phyloP scores from a whole-genome alignment of 192 early-diverging fungal genomes.

The Entrophospora sp. region DNA sequence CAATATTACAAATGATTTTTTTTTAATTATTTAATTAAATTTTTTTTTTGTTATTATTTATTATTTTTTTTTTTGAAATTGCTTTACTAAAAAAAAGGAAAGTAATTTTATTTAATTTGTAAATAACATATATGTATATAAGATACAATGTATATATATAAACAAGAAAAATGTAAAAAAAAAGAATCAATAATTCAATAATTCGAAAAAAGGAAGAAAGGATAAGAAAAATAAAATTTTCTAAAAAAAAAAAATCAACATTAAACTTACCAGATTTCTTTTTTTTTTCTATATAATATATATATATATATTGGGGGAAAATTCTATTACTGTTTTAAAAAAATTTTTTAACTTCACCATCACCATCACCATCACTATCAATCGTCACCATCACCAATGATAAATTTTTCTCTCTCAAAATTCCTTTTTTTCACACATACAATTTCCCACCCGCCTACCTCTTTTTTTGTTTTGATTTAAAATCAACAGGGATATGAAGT shows the following conservation, averaged over 20 bases:
- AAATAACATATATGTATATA: too few relatives aligned
- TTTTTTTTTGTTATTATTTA: too few relatives aligned
- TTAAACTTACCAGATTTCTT: slow-evolving; percentile 1
- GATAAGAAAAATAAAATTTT: background rate
- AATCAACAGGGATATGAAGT: slow-evolving; percentile 6
- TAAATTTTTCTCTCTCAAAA: too few relatives aligned
- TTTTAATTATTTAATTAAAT: background rate
- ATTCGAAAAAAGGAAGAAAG: background rate
- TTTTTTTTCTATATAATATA: background rate
- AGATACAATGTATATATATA: too few relatives aligned
- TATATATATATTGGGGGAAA: background rate
- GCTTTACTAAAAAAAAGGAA: too few relatives aligned
- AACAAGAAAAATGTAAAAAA: too few relatives aligned
- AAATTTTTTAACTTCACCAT: too few relatives aligned
- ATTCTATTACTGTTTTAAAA: background rate
- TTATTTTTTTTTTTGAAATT: too few relatives aligned
- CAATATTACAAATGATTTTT: background rate
- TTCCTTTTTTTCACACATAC: background rate
- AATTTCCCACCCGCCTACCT: background rate
- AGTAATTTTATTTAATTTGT: too few relatives aligned
- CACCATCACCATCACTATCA: too few relatives aligned
- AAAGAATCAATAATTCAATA: too few relatives aligned
- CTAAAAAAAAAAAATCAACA: background rate
- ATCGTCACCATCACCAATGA: too few relatives aligned
- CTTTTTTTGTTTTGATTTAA: slow-evolving; percentile 3